These are phyloP conservation scores for Kentomonas sorsogonicus DNA, from an alignment of 208 protist species.

Conservation along the genomic window DNA sequence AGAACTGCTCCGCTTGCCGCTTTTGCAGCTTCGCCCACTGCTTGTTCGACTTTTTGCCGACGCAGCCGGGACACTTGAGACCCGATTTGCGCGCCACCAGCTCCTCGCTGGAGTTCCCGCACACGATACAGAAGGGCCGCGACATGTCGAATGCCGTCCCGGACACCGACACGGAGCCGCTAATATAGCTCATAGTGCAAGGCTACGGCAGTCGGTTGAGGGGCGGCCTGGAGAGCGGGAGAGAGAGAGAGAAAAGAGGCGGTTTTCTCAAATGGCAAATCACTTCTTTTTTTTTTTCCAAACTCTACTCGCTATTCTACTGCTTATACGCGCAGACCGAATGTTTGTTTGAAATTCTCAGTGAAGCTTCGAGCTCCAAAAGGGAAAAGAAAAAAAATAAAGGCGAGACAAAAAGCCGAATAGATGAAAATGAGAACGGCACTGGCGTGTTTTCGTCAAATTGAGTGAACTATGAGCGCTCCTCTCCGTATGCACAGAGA, in stretches of 20 bases:
- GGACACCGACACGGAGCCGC: not conserved
- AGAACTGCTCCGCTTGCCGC: constrained; percentile 27
- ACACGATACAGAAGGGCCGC: constrained; percentile 53
- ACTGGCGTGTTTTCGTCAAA: not conserved
- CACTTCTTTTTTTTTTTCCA: not conserved
- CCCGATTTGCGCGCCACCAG: constrained; percentile 44
- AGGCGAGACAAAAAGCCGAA: constrained; percentile 3
- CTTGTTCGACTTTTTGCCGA: constrained; percentile 44
- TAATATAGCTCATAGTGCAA: no score
- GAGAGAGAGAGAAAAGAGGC: constrained; percentile 10
- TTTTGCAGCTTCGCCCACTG: constrained; percentile 32
- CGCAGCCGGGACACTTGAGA: constrained; percentile 42
- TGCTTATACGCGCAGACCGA: no score
- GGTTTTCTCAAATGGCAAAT: not conserved
- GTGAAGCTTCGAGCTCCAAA: no score
- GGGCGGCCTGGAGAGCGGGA: no score
- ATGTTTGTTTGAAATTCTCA: no score
- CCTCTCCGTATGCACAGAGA: no score
- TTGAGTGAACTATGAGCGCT: no score
- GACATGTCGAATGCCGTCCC: constrained; percentile 7
- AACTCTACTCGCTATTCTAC: no score
- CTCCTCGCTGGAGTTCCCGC: constrained; percentile 30
- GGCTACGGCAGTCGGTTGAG: no score
- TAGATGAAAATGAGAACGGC: not conserved
- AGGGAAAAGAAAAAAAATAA: constrained; percentile 1